Conservation (phyloP, 805 yeast genomes). For the Phaffomyces opuntiae region DNA sequence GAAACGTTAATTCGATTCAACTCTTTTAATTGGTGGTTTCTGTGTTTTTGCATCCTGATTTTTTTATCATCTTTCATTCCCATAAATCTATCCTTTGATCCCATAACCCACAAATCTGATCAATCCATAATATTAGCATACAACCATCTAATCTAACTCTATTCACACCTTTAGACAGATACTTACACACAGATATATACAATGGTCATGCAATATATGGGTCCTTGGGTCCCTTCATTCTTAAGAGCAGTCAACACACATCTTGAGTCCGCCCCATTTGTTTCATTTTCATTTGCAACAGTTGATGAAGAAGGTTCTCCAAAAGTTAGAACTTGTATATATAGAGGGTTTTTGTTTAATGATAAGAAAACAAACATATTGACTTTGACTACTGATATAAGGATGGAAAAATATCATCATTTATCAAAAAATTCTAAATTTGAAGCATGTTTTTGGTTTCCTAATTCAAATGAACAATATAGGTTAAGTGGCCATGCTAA, state of each 20-base stretch:
- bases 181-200: too few relatives aligned
- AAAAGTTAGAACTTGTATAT: conserved; percentile 60
- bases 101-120: too few relatives aligned
- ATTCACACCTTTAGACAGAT: too few relatives aligned
- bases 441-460: conserved; percentile 76
- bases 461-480: conserved; percentile 55
- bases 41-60: too few relatives aligned
- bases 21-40: too few relatives aligned
- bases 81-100: too few relatives aligned
- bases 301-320: conserved; percentile 51
- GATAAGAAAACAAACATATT: conserved; percentile 61
- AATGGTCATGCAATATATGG: conserved; percentile 37
- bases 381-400: conserved; percentile 62
- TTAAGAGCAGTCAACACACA: conserved; percentile 45
- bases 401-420: conserved; percentile 59
- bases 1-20: too few relatives aligned
- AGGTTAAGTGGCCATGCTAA: conserved; percentile 64
- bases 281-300: conserved; percentile 63
- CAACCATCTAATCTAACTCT: too few relatives aligned
- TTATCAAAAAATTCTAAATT: conserved; percentile 40
- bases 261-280: conserved; percentile 38
- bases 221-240: conserved; percentile 74
- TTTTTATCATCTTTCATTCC: too few relatives aligned
- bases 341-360: conserved; percentile 68
- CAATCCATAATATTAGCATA: too few relatives aligned